These are phyloP conservation scores for Alternaria sp. DNA, from an alignment of 2,329 filamentous ascomycete genomes.

Conservation along the genomic window DNA sequence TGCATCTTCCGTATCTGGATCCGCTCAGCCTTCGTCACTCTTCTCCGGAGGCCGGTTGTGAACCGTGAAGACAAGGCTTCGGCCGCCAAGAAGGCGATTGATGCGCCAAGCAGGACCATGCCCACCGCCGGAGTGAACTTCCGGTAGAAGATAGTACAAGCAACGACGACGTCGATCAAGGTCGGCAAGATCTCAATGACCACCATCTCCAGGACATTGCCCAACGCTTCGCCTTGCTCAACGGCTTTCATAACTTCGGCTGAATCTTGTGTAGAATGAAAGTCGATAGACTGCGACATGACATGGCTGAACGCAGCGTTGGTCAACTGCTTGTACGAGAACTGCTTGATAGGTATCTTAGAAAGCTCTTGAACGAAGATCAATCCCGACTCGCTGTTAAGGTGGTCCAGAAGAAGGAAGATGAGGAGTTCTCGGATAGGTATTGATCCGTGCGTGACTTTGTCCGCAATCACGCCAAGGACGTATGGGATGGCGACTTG, in stretches of 20 bases:
- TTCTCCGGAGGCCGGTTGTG: neutral
- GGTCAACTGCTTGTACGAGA: neutral
- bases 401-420: neutral
- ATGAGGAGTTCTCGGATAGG: neutral
- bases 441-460: neutral
- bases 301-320: neutral
- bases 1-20: conserved; percentile 14
- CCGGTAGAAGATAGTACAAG: neutral
- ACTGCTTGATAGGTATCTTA: neutral
- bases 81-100: neutral
- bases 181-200: neutral
- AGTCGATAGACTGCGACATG: neutral
- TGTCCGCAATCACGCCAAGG: neutral
- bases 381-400: neutral
- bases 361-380: neutral
- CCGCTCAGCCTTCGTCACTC: conserved; percentile 3
- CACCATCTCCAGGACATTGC: neutral
- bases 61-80: neutral
- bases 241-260: neutral
- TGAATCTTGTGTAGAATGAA: neutral
- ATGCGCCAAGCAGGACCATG: neutral
- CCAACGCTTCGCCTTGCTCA: neutral
- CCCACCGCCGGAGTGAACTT: neutral
- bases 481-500: neutral
- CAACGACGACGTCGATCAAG: neutral